Percentiles rank a stretch among this genome's conserved stretches.
These are phyloP conservation scores for Diplodia intermedia DNA, from an alignment of 2,329 filamentous ascomycete genomes.

Conservation along the genomic window DNA sequence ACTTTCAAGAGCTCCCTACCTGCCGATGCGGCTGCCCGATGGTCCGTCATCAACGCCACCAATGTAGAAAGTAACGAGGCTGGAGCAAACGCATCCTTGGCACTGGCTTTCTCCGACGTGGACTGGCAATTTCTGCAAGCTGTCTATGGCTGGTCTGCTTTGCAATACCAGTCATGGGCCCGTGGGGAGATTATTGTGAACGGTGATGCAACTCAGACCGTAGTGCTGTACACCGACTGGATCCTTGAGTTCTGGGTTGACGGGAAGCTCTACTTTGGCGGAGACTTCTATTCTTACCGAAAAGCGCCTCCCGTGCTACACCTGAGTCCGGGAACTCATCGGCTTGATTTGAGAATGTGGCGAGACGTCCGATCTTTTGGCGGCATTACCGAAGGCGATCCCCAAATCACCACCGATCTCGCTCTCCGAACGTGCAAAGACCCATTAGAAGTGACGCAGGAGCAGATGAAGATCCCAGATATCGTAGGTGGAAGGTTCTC, in stretches of 20 bases:
- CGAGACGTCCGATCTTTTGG: constrained; percentile 65
- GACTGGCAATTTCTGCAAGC: constrained; percentile 61
- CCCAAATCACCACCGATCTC: constrained; percentile 46
- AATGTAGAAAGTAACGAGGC: constrained; percentile 35
- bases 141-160: constrained; percentile 65
- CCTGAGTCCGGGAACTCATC: constrained; percentile 58
- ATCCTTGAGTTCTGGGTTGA: constrained; percentile 63
- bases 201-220: constrained; percentile 43
- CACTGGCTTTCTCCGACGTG: constrained; percentile 57
- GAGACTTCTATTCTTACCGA: constrained; percentile 62
- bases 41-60: constrained; percentile 52
- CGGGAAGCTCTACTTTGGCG: constrained; percentile 61
- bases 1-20: constrained; percentile 60
- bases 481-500: constrained; percentile 57
- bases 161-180: constrained; percentile 66
- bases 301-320: constrained; percentile 59
- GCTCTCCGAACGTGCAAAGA: constrained; percentile 39
- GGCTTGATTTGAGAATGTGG: constrained; percentile 60
- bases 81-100: constrained; percentile 50
- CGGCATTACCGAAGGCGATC: constrained; percentile 55
- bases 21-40: constrained; percentile 58
- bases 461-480: constrained; percentile 58
- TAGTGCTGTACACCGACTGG: constrained; percentile 56
- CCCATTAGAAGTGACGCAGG: constrained; percentile 43
- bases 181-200: constrained; percentile 56